Evolutionary conservation across 331 rosid genomes (phyloP), one percentile per base, ranked within the genome.

Genomic region (Phaseolus coccineus): DNA sequence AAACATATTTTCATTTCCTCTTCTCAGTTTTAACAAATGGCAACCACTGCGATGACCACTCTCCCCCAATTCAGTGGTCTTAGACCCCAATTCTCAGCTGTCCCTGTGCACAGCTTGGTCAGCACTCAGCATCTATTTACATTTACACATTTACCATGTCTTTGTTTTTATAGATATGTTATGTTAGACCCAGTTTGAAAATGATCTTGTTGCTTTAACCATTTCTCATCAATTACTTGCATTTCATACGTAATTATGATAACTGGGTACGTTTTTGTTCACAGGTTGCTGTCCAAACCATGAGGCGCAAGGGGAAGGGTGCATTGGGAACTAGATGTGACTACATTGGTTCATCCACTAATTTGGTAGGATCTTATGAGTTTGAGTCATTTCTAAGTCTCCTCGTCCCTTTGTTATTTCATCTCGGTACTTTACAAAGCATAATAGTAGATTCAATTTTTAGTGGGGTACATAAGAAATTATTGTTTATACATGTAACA

Each of bases 1-100:
- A 61, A 61, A 37, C 51, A 66, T 40, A 39, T 68, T 65, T 59
- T 79, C 42, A 66, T 46, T 82, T 30, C 37, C 59, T 59, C 59
- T 48, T 19, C 3, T 11, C 46, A 79, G 8, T 48, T 69, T 76
- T 5, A 24, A 37, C 62, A 76, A 86, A 94, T 94, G 98, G 97
- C 97, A 59, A 73, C 91, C 22, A 37, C 96, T 0, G 80, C 83
- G 79, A 88, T 87, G 71, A 85, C 93, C 40, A 85, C 94, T 59
- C 81, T 95, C 80, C 96, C 99, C 28, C 99, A 93, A 14, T 91
- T 91, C 90, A 89, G 1, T 85, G 97, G 98, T 37, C 90, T 95
- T 35, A 87, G 87, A 81, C 78, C 99, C 86, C 76, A 84, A 50
- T 30, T 87, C 78, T 80, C 91, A 13, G 39, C 77, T 12, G 70